phyloP scores from a whole-genome alignment of 2,329 filamentous ascomycete genomes.

The Botryotinia globosa region DNA sequence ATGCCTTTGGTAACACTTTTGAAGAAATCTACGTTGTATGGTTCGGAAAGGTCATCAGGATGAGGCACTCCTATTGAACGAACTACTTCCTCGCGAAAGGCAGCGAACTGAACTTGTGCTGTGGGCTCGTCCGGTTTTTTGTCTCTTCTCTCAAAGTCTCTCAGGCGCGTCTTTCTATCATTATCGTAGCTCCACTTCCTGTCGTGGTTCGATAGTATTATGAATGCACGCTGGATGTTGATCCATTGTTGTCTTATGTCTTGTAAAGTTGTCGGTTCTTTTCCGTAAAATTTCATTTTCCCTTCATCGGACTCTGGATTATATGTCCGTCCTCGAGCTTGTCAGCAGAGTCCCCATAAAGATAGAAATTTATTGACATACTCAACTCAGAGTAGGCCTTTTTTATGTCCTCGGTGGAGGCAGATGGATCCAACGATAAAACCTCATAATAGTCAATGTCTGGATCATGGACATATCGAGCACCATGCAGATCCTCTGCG shows the following conservation, averaged over 20 bases:
- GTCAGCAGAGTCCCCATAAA: neutral
- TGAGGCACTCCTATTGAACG: neutral
- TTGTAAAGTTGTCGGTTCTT: neutral
- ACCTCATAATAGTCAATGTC: neutral
- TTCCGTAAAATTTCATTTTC: neutral
- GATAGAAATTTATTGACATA: neutral
- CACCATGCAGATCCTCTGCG: neutral
- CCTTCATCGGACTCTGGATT: neutral
- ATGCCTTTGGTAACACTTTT: neutral
- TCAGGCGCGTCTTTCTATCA: neutral
- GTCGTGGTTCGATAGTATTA: neutral
- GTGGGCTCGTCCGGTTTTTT: neutral
- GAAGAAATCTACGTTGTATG: neutral
- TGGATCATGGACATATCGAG: neutral
- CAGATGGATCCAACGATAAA: neutral
- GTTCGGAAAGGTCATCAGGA: neutral
- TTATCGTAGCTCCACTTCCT: neutral
- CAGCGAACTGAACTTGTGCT: neutral
- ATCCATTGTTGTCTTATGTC: slow-evolving; percentile 1
- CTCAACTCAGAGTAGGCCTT: neutral
- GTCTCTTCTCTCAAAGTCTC: neutral
- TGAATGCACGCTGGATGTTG: neutral
- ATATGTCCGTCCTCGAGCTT: neutral
- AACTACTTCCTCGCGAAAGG: neutral
- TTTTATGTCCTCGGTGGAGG: neutral